Percentiles rank a stretch among this genome's conserved stretches.
phyloP scores from a whole-genome alignment of 768 basidiomycete species.

The Lactifluus piperatus region DNA sequence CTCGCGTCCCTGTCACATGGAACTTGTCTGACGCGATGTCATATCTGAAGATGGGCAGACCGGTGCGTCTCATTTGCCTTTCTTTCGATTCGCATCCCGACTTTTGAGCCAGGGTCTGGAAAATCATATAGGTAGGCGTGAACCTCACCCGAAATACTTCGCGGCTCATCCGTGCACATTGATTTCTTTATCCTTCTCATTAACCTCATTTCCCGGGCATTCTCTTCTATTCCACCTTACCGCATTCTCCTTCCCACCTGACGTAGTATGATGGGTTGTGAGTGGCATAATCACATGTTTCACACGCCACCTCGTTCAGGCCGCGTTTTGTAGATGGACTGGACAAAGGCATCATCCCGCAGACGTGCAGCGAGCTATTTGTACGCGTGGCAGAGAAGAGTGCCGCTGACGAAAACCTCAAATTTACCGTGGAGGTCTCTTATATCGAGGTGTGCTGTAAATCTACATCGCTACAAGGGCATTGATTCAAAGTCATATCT shows the following conservation, averaged over 20 bases:
- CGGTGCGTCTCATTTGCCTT: constrained; percentile 41
- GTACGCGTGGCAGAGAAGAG: constrained; percentile 64
- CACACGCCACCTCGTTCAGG: neutral
- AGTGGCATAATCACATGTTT: constrained; percentile 29
- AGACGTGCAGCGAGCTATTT: constrained; percentile 92
- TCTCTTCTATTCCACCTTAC: no score
- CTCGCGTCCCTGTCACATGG: constrained; percentile 4
- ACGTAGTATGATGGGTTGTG: constrained; percentile 90
- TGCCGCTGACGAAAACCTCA: constrained; percentile 54
- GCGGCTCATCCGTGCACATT: neutral
- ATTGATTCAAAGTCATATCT: neutral
- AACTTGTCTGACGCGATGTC: neutral
- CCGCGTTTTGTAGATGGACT: constrained; percentile 52
- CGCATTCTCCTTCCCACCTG: neutral
- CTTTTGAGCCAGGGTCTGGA: constrained; percentile 55
- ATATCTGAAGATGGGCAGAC: constrained; percentile 62
- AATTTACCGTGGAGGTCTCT: constrained; percentile 93
- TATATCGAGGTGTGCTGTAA: constrained; percentile 74
- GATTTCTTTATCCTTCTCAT: neutral
- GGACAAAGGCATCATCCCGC: constrained; percentile 96
- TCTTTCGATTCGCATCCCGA: neutral
- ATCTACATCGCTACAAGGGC: neutral
- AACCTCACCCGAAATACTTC: neutral
- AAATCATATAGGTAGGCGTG: constrained; percentile 79
- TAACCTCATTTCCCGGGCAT: neutral